Evolutionary conservation across 2,329 filamentous ascomycete genomes (phyloP).

Genomic region (Trichophyton rubrum): DNA sequence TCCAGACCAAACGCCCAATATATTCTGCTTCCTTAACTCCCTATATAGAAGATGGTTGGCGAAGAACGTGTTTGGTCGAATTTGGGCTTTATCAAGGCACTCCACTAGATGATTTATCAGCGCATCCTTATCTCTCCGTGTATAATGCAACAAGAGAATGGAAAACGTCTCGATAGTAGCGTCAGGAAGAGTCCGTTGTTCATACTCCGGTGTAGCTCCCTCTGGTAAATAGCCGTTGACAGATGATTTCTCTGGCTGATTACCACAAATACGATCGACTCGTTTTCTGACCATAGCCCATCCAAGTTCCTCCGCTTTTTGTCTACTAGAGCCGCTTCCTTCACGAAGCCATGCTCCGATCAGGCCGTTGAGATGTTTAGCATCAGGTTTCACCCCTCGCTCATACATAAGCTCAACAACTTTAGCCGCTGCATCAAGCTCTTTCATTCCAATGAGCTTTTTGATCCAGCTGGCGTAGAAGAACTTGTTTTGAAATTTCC

Average conservation of each 20-base stretch:
- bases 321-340: constrained; percentile 41
- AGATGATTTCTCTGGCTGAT: constrained; percentile 16
- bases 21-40: constrained; percentile 48
- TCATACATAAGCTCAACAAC: constrained; percentile 66
- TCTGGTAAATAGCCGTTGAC: constrained; percentile 16
- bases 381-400: constrained; percentile 53
- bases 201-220: constrained; percentile 26
- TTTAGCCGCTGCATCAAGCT: constrained; percentile 56
- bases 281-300: constrained; percentile 66
- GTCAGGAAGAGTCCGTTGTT: constrained; percentile 36
- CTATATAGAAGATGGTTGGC: constrained; percentile 66
- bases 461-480: constrained; percentile 86
- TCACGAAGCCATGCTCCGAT: constrained; percentile 65
- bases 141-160: constrained; percentile 60
- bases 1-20: constrained; percentile 42
- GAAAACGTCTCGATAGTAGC: constrained; percentile 69
- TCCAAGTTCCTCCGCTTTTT: constrained; percentile 54
- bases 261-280: constrained; percentile 46
- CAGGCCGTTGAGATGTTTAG: constrained; percentile 70
- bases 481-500: constrained; percentile 54
- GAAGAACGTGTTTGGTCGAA: constrained; percentile 59
- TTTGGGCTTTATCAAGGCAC: constrained; percentile 50
- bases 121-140: constrained; percentile 45
- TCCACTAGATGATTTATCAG: constrained; percentile 50
- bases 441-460: constrained; percentile 59